Percentiles rank a stretch among this genome's conserved stretches.
These are phyloP conservation scores for Rugonectria rugulosa DNA, from an alignment of 2,329 filamentous ascomycete genomes.

Conservation along the genomic window DNA sequence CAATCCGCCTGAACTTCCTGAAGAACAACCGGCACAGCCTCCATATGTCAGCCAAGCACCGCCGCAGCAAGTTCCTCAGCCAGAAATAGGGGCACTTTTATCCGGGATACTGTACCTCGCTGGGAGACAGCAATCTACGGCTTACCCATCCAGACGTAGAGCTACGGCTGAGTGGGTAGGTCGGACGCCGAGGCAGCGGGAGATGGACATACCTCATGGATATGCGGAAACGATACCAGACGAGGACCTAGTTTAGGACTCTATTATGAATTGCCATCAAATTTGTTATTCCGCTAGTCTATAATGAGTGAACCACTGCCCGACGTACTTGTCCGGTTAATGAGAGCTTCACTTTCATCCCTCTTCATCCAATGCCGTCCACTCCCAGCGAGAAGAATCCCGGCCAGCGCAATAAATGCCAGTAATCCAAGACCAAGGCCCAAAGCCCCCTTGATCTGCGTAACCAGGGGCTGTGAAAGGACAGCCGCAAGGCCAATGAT, in stretches of 20 bases:
- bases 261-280: background rate
- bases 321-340: background rate
- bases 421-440: background rate
- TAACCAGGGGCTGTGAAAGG: background rate
- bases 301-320: too few relatives aligned
- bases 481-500: background rate
- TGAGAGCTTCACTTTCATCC: background rate
- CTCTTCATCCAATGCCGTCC: background rate
- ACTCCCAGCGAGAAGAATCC: background rate
- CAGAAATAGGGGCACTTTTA: too few relatives aligned
- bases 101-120: background rate
- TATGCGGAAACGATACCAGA: slow-evolving; percentile 3
- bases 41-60: background rate
- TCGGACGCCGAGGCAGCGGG: background rate
- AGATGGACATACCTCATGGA: background rate
- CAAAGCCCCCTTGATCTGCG: background rate
- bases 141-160: background rate
- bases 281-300: too few relatives aligned
- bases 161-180: background rate
- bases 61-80: background rate
- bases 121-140: background rate
- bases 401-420: background rate
- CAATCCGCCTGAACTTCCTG: too few relatives aligned
- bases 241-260: background rate
- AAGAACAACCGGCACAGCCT: background rate